phyloP scores from a whole-genome alignment of 306 rosid species.

The Casuarina equisetifolia region DNA sequence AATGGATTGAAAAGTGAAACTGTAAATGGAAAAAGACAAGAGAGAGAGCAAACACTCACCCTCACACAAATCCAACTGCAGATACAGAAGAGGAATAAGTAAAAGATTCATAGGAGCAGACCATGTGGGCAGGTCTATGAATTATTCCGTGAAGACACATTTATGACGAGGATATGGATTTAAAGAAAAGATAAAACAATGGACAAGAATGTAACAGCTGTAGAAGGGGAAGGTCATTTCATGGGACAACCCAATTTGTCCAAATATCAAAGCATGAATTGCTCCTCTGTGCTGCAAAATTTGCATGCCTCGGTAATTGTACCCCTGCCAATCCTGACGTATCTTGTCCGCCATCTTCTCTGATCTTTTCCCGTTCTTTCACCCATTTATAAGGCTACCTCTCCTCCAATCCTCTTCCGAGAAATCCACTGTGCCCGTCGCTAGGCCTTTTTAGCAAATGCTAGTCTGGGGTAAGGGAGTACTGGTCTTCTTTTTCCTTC shows the following conservation, averaged over 20 bases:
- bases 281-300: background rate
- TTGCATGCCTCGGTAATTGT: background rate
- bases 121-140: slow-evolving; percentile 23
- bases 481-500: too few relatives aligned
- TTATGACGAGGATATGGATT: background rate
- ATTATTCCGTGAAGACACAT: background rate
- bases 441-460: too few relatives aligned
- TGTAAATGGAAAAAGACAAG: background rate
- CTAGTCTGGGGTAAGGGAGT: too few relatives aligned
- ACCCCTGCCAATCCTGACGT: background rate
- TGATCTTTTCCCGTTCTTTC: background rate
- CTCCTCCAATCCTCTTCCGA: background rate
- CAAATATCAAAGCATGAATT: background rate
- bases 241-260: slow-evolving; percentile 32
- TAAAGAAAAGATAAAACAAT: background rate
- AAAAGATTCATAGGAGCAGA: slow-evolving; percentile 3
- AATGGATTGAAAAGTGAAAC: background rate
- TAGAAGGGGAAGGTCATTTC: slow-evolving; percentile 21
- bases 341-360: background rate
- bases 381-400: background rate
- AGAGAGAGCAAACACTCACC: background rate
- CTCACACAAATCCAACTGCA: background rate
- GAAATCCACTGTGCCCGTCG: background rate
- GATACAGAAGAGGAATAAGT: slow-evolving; percentile 12
- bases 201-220: background rate